Conservation (phyloP, 306 rosid genomes). For the Acacia confusa region DNA sequence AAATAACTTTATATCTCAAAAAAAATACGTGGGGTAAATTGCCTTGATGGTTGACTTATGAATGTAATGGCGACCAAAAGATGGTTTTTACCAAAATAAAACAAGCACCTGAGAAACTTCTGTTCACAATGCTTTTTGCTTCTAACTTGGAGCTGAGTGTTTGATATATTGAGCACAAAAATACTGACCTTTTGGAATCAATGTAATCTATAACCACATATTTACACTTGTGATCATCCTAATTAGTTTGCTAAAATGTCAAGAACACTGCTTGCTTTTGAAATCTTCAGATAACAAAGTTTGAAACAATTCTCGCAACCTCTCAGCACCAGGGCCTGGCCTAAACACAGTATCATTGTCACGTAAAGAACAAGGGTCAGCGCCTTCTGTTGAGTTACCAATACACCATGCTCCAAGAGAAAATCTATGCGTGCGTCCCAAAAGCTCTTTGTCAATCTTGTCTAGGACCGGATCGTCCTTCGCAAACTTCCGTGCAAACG, state of each 20-base stretch:
- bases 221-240: slow-evolving; percentile 58
- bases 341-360: slow-evolving; percentile 68
- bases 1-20: slow-evolving; percentile 25
- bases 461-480: slow-evolving; percentile 77
- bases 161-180: slow-evolving; percentile 36
- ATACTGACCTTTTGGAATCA: slow-evolving; percentile 43
- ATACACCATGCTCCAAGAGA: slow-evolving; percentile 90
- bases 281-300: slow-evolving; percentile 63
- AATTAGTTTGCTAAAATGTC: slow-evolving; percentile 34
- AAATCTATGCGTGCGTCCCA: slow-evolving; percentile 66
- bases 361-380: slow-evolving; percentile 75
- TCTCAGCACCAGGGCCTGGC: slow-evolving; percentile 81
- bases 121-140: slow-evolving; percentile 38
- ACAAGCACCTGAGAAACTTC: slow-evolving; percentile 33
- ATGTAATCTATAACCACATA: slow-evolving; percentile 40
- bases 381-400: slow-evolving; percentile 58
- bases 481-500: slow-evolving; percentile 84
- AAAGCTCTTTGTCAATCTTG: slow-evolving; percentile 85
- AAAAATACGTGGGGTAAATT: slow-evolving; percentile 23
- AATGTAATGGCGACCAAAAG: slow-evolving; percentile 12
- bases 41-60: slow-evolving; percentile 27
- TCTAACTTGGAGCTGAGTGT: slow-evolving; percentile 28
- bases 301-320: slow-evolving; percentile 62
- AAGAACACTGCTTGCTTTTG: slow-evolving; percentile 64
- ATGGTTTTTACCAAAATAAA: slow-evolving; percentile 19